These are phyloP conservation scores for Rhododendron kiyosumense DNA, from an alignment of 148 eudicot genomes.

Conservation along the genomic window DNA sequence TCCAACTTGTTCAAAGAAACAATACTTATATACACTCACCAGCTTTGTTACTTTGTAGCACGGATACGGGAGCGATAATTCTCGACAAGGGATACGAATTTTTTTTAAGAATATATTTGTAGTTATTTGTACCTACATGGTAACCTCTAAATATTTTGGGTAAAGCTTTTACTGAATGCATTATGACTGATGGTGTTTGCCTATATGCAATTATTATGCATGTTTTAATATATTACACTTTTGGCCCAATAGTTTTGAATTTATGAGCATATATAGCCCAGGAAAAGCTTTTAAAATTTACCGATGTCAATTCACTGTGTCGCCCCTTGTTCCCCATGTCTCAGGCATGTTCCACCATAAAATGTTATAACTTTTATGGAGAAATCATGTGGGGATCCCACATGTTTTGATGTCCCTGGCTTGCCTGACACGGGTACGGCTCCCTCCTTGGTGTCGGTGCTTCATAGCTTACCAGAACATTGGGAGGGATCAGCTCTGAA, in stretches of 20 bases:
- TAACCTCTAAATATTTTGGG: not conserved
- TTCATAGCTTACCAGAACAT: not conserved
- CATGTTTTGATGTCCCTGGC: too few species aligned
- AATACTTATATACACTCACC: not conserved
- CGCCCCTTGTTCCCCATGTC: not conserved
- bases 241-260: not conserved
- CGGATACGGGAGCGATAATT: not conserved
- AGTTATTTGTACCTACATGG: not conserved
- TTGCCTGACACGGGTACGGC: too few species aligned
- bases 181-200: not conserved
- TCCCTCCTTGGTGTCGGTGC: not conserved
- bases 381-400: not conserved
- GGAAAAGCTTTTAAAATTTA: not conserved
- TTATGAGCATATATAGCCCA: not conserved
- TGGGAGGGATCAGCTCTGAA: not conserved
- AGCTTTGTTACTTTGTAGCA: not conserved
- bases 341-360: not conserved
- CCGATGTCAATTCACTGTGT: not conserved
- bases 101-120: not conserved
- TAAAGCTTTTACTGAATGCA: not conserved
- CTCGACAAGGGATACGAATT: not conserved
- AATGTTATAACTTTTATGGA: not conserved
- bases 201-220: too few species aligned
- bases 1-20: not conserved
- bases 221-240: not conserved